Conservation (phyloP, 2,329 filamentous ascomycete species). For the Paecilomyces sp. region DNA sequence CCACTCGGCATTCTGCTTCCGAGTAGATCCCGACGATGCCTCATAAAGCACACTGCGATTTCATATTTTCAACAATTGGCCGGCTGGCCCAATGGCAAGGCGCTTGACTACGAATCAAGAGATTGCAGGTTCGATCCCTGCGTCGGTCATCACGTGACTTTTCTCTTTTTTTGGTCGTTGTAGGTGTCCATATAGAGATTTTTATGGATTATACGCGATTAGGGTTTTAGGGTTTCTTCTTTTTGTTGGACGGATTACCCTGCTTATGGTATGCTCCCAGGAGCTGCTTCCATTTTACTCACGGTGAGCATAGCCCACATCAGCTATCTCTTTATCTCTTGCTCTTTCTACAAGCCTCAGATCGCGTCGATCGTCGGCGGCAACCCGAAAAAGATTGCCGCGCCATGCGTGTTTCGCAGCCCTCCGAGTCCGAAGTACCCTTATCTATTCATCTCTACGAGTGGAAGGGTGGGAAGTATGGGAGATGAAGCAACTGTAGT, state of each 20-base stretch:
- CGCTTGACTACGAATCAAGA: constrained; percentile 48
- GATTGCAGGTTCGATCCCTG: constrained; percentile 43
- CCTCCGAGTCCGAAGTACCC: too few species aligned
- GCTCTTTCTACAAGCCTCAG: not conserved
- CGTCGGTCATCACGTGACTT: constrained; percentile 22
- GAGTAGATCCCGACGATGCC: not conserved
- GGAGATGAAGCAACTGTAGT: too few species aligned
- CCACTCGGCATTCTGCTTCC: constrained; percentile 18
- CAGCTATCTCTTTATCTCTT: too few species aligned
- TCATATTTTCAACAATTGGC: not conserved
- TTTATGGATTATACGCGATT: too few species aligned
- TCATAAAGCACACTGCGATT: not conserved
- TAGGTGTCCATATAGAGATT: not conserved
- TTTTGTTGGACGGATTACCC: not conserved
- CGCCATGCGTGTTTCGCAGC: not conserved
- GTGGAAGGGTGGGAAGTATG: too few species aligned
- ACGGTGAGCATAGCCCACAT: too few species aligned
- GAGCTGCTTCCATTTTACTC: too few species aligned
- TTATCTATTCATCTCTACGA: too few species aligned
- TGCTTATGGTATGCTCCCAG: too few species aligned
- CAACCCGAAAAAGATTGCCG: not conserved
- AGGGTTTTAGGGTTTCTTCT: not conserved
- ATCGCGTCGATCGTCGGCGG: not conserved
- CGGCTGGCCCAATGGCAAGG: constrained; percentile 43
- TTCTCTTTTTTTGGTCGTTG: not conserved